Evolutionary conservation across 2,329 filamentous ascomycete species (phyloP), one percentile per base, ranked within the genome.

Genomic region (Pyrenophora graminea): DNA sequence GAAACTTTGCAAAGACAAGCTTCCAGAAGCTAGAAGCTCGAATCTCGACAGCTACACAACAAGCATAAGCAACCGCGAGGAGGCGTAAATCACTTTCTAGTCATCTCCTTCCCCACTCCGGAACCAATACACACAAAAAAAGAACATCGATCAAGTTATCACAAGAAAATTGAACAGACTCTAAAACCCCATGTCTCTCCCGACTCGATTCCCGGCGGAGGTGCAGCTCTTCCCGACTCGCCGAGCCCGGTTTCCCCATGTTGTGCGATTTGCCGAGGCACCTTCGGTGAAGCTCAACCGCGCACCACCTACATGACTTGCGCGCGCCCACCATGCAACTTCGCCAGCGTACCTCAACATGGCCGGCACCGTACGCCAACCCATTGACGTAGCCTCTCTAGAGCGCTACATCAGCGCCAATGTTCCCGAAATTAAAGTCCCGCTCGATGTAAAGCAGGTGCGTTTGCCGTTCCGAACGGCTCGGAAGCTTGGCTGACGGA

Each of bases 361-460:
- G 93, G 93, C 94, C 45, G 93, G 93, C 64, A 81, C 82, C 58
- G 86, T 99, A 51, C 86, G 94, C 72, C 94, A 99, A 72, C 90
- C 90, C 37, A 95, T 99, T 70, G 90, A 97, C 70, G 77, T 93
- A 65, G 77, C 82, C 67, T 85, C 89, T 13, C 80, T 99, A 48
- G 88, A 93, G 78, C 82, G 80, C 58, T 99, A 92, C 75, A 82
- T 99, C 60, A 77, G 82, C 47, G 75, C 83, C 55, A 82, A 91
- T 76, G 90, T 96, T n/a, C 90, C 91, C 2, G 82, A 87, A 67
- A 91, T 99, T 70, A 84, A 88, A 75, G 82, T 85, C 12, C 94
- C 94, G 1, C 78, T 97, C 59, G 87, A 91, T 39, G 79, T 97
- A 61, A 95, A 96, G 78, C 93, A 97, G 84, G 91, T 92, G 76